phyloP scores from a whole-genome alignment of 73 alveolate genomes.

The Paramecium sexaurelia region DNA sequence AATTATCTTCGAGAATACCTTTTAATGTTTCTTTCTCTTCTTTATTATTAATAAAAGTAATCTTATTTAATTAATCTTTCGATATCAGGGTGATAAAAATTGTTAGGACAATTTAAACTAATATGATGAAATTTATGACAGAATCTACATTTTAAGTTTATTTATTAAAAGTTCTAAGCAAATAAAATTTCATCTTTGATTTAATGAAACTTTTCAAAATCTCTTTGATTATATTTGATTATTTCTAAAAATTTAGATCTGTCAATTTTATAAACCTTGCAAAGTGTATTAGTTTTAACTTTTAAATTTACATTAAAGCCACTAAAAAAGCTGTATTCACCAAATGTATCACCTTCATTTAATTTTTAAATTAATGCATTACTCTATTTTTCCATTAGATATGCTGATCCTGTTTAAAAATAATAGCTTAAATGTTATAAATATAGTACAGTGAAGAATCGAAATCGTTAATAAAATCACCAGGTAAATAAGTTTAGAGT shows the following conservation, averaged over 20 bases:
- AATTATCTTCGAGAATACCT: not conserved
- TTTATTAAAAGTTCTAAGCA: not conserved
- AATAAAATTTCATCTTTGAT: slow-evolving; percentile 23
- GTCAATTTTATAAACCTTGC: not conserved
- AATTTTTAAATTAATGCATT: not conserved
- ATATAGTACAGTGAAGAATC: not conserved
- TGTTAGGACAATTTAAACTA: slow-evolving; percentile 6
- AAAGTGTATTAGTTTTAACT: not conserved
- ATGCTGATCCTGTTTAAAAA: not conserved
- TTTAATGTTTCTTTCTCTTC: not conserved
- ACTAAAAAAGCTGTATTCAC: slow-evolving; percentile 24
- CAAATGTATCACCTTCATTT: slow-evolving; percentile 35
- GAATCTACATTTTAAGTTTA: slow-evolving; percentile 12
- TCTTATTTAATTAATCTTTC: slow-evolving; percentile 12
- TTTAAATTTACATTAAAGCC: not conserved
- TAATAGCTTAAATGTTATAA: not conserved
- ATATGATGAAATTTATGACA: not conserved
- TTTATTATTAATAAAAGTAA: not conserved
- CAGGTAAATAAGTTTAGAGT: not conserved
- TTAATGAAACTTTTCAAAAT: slow-evolving; percentile 55
- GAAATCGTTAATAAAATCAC: not conserved
- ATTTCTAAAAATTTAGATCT: not conserved
- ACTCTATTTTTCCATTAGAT: not conserved
- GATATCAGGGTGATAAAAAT: not conserved
- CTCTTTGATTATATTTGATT: slow-evolving; percentile 41